Evolutionary conservation across 2,329 filamentous ascomycete species (phyloP), one percentile per base, ranked within the genome.

Genomic region (Gaeumannomyces sp.): DNA sequence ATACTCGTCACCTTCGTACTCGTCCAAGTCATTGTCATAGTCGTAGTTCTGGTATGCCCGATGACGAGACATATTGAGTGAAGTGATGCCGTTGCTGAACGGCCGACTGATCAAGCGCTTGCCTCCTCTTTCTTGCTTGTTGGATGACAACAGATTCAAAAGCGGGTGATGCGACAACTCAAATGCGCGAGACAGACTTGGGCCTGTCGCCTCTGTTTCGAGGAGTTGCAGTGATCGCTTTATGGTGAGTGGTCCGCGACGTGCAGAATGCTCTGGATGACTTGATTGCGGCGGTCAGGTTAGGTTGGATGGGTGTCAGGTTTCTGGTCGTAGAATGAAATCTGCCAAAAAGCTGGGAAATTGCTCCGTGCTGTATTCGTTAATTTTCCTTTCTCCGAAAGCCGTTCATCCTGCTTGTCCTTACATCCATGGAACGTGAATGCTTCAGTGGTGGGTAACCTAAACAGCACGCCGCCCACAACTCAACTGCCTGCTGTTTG

Each of bases 11-110:
- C 74, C 78, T 56, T 85, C 82, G 64, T 78, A 84, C 66, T 84
- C 80, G 65, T 83, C 78, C 64, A 84, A 74, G 45, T 81, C 82
- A 22, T 83, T 77, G 67, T 83, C 77, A 70, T 81, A 83, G 64
- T 83, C 79, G 65, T 81, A 76, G 67, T 81, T 81, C 53, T 78
- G 78, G 64, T 78, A 77, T n/a, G 75, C 73, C 66, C 79, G 76
- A 65, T 82, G 80, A 63, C 80, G 79, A 35, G 80, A 81, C 80
- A 82, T 82, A 14, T 22, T 65, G 57, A 27, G 31, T 58, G 45
- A 62, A 4, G 2, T 53, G 45, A 5, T 53, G 45, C 22, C 45
- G 45, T 53, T 53, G 19, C n/a, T 25, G 45, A 25, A 25, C 45
- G 7, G 45, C 45, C 10, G 6, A 3, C 45, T 25, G 45, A 53